Base-by-base conservation (phyloP, 2,329 filamentous ascomycete genomes). In the Diaporthe vexans region DNA sequence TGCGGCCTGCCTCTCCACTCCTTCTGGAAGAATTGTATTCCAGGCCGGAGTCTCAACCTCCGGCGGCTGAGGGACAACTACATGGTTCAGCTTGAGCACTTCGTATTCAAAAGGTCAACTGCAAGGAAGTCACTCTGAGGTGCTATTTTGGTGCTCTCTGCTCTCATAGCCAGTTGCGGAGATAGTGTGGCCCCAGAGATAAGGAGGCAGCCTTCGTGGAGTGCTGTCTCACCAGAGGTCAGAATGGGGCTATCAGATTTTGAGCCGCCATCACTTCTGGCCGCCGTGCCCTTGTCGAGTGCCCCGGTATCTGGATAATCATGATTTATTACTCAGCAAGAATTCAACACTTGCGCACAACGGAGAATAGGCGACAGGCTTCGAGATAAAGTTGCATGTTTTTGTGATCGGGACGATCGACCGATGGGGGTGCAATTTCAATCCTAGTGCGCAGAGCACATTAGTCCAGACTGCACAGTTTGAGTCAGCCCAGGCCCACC, bases 401-500 rank as follows among this genome's bases (percentile, higher is more conserved):
- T 43, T 67, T 4, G 40, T 51, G 61, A 51, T 52, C 61, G 61
- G 43, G 52, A 67, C 29, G 43, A 52, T 67, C 61, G 46, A 52
- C 29, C 61, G 46, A 67, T 52, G 37, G 29, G 29, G 13, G 35
- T 51, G 43, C 7, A 67, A 52, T 51, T 35, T n/a, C 29, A 37
- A 67, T 35, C 26, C 46, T 33, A 35, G 61, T 19, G 29, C 61
- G 21, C 35, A 37, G 19, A 52, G 43, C 10, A 33, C 24, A 26
- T 35, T 43, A 37, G 61, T 43, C 61, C 26, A 52, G 43, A 48
- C 43, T 48, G 35, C 15, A 35, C 37, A n/a, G 8, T 37, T 52
- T 67, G 61, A 67, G 63, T 67, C 63, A 67, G 63, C 63, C 46
- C 26, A 52, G 63, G 33, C 48, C 63, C 63, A 67, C 63, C 63